Base-by-base conservation (phyloP, 2,329 filamentous ascomycete genomes). In the Calonectria pauciramosa region DNA sequence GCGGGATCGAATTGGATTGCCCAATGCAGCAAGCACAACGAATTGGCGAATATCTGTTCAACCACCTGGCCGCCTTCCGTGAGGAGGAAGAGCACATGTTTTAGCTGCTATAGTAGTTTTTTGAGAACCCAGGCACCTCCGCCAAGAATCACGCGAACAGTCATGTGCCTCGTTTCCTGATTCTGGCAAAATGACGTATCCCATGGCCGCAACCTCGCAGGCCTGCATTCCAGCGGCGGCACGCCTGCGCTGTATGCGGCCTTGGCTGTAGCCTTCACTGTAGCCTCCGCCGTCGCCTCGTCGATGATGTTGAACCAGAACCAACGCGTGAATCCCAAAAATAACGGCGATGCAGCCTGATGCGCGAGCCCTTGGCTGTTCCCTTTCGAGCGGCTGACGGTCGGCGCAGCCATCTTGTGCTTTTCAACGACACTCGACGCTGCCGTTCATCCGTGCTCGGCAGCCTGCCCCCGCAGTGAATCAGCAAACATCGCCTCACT, bases 101-200 rank as follows among this genome's bases (percentile, higher is more conserved):
- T 38, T n/a, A 18, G 14, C 41, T 16, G 20, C 60, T 28, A 18
- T 14, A 32, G 30, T 8, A 4, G 30, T 32, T 32, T 32, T 16
- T 10, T 7, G 44, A 41, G 23, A 63, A 16, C 16, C 44, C 20
- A 23, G 44, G 23, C 59, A 18, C 41, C 44, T 52, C 44, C 18
- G 18, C 26, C n/a, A 41, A 41, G 18, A 34, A 68, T 76, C 72
- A 76, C 74, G 65, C 30, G 68, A 51, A 49, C 64, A 69, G 64
- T 72, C 74, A 76, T 74, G 74, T 75, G 74, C 11, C 20, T 54
- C 5, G 26, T 59, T 59, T 67, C 49, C 72, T 64, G 71, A 67
- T 72, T 67, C 69, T 16, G 26, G 63, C 49, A 52, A 41, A 11
- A 69, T 75, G 71, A 74, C 74, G 74, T 75, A 70, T 41, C 47